Percentiles rank a stretch among this genome's conserved stretches.
These are phyloP conservation scores for Leptographium radiaticola DNA, from an alignment of 2,329 filamentous ascomycete genomes.

Conservation along the genomic window DNA sequence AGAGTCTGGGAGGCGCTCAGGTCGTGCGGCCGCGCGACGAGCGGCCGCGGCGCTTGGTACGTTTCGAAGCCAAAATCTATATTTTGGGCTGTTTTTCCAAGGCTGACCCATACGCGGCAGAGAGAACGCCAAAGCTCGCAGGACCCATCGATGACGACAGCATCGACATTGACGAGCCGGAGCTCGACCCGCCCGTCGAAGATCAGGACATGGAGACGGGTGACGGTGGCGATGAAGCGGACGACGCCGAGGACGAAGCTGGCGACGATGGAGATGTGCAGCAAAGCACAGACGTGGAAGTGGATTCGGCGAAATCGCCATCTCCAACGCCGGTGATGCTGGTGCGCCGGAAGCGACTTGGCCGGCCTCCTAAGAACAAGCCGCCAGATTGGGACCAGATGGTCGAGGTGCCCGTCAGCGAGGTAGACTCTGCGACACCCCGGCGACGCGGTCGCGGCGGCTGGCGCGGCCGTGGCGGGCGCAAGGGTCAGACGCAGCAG, in stretches of 20 bases:
- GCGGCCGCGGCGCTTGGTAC: constrained; percentile 28
- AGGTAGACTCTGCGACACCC: constrained; percentile 32
- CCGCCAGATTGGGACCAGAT: constrained; percentile 65
- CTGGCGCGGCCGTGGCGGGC: constrained; percentile 55
- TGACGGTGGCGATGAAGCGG: constrained; percentile 14
- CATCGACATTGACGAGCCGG: constrained; percentile 21
- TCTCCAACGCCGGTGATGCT: constrained; percentile 46
- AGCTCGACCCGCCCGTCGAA: constrained; percentile 24
- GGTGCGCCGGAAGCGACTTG: constrained; percentile 65
- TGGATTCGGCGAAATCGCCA: constrained; percentile 34
- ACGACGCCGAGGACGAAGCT: constrained; percentile 25
- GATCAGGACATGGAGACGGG: constrained; percentile 24
- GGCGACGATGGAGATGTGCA: constrained; percentile 26
- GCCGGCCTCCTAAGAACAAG: constrained; percentile 73
- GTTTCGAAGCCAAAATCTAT: not conserved
- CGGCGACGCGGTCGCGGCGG: constrained; percentile 55
- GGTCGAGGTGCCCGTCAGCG: constrained; percentile 40
- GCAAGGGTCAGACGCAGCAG: constrained; percentile 54
- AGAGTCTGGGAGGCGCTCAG: constrained; percentile 23
- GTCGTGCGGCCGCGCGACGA: constrained; percentile 29
- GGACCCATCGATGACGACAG: constrained; percentile 23
- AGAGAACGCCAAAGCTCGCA: constrained; percentile 32
- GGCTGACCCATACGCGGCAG: constrained; percentile 16
- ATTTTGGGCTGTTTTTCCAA: not conserved
- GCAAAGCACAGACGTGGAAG: constrained; percentile 18